Conservation (phyloP, 768 basidiomycete species). For the Serendipita vermifera region DNA sequence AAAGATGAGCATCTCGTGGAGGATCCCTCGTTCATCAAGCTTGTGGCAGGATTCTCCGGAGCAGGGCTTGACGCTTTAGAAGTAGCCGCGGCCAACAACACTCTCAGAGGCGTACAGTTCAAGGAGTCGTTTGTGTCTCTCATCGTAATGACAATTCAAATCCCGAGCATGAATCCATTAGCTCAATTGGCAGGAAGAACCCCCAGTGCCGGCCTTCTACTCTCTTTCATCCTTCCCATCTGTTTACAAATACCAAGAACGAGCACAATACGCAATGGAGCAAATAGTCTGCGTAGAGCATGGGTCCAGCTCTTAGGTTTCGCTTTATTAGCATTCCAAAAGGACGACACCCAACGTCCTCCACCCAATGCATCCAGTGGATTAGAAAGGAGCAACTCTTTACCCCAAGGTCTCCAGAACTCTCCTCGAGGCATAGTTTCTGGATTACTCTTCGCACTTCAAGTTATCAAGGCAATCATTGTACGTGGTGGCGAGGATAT, state of each 20-base stretch:
- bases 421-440: slow-evolving; percentile 12
- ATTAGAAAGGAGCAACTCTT: neutral
- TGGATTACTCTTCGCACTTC: slow-evolving; percentile 38
- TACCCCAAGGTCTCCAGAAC: neutral
- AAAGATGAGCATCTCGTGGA: slow-evolving; percentile 36
- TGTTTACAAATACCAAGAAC: neutral
- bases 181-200: slow-evolving; percentile 41
- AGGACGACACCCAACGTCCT: neutral
- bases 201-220: slow-evolving; percentile 48
- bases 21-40: slow-evolving; percentile 36
- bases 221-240: slow-evolving; percentile 45
- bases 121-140: slow-evolving; percentile 22
- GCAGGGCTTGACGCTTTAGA: slow-evolving; percentile 36
- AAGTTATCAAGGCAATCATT: slow-evolving; percentile 54
- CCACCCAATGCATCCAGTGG: neutral
- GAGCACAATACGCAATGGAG: neutral
- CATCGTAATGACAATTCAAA: slow-evolving; percentile 28
- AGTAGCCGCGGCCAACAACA: slow-evolving; percentile 34
- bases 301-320: neutral
- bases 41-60: slow-evolving; percentile 25
- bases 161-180: slow-evolving; percentile 41
- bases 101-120: slow-evolving; percentile 28
- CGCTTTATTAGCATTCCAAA: neutral
- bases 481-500: slow-evolving; percentile 51
- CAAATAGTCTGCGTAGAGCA: neutral